Evolutionary conservation across 2,329 filamentous ascomycete species (phyloP), one percentile per base, ranked within the genome.

Genomic region (Aspergillus quadricinctus): DNA sequence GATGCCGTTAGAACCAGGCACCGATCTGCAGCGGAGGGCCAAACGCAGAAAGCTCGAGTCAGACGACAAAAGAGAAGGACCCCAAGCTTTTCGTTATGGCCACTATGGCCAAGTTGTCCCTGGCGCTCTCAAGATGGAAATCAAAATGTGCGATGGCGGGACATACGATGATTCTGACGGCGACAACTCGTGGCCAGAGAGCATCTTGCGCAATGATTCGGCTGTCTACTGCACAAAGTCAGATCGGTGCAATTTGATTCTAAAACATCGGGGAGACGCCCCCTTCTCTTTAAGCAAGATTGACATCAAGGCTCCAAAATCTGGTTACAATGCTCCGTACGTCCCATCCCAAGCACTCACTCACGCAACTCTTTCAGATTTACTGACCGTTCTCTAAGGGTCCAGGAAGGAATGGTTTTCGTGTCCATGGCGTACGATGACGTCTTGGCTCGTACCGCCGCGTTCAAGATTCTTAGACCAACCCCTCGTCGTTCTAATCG

Each of bases 381-480:
- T 59, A 48, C 74, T 80, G 62, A 79, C 66, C 51, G 56, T 56
- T 59, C 52, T 54, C 54, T 49, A 69, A 93, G 90, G 53, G 87
- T 96, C 53, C 88, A 93, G 73, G 89, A 96, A 80, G 93, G 94
- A 48, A 88, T 97, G 82, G 84, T 97, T 1, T 97, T 97, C 68
- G 82, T 97, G 28, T 84, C 90, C 48, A 96, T 97, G 92, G 83
- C 86, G 43, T 83, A 87, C 40, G 86, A 95, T 63, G 87, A 94
- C 58, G 77, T 94, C 1, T 75, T 94, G 46, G 83, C 80, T 21
- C 82, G 87, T 56, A 94, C 90, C 10, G 83, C 88, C 6, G 82
- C 86, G 58, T 93, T 93, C 69, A 84, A 90, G 62, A 87, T 93
- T 27, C 84, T 88, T 63, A 90, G 88, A 65, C 72, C 77, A 19